phyloP scores from a whole-genome alignment of 2,329 filamentous ascomycete species.

The Beauveria brongniartii region DNA sequence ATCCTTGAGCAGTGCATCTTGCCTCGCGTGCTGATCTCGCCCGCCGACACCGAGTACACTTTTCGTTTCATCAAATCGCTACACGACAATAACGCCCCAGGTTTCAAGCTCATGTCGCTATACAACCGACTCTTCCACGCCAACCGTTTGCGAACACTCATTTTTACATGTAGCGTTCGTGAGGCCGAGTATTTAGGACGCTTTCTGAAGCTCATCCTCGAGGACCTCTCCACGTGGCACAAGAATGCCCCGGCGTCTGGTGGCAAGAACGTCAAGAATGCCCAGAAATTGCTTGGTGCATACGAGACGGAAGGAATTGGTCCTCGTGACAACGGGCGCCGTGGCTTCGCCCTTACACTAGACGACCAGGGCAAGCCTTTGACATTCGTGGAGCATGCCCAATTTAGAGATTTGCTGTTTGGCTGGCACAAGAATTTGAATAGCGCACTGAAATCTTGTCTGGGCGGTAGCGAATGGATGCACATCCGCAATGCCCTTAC shows the following conservation, averaged over 20 bases:
- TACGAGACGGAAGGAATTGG: constrained; percentile 73
- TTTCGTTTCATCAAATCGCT: constrained; percentile 82
- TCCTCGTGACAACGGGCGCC: constrained; percentile 45
- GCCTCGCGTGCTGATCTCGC: constrained; percentile 77
- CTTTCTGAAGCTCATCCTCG: constrained; percentile 75
- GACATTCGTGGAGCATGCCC: constrained; percentile 70
- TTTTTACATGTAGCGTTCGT: constrained; percentile 82
- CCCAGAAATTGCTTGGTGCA: constrained; percentile 54
- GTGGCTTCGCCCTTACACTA: constrained; percentile 71
- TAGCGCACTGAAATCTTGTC: constrained; percentile 70
- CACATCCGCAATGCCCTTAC: constrained; percentile 95
- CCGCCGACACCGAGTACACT: constrained; percentile 80
- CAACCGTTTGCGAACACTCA: constrained; percentile 70
- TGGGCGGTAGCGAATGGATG: constrained; percentile 86
- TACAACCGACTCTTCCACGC: constrained; percentile 79
- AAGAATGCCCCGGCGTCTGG: constrained; percentile 52
- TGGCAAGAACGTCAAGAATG: constrained; percentile 28
- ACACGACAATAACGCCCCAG: constrained; percentile 73
- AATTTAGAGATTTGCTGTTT: constrained; percentile 77
- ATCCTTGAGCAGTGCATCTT: constrained; percentile 87
- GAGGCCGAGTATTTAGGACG: constrained; percentile 91
- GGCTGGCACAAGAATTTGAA: constrained; percentile 85
- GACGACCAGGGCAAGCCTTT: constrained; percentile 59
- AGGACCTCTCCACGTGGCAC: constrained; percentile 80
- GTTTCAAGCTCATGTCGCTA: constrained; percentile 78